These are phyloP conservation scores for Physcomitrium patens DNA, from an alignment of 225 moss, liverwort and hornwort species.

Conservation along the genomic window DNA sequence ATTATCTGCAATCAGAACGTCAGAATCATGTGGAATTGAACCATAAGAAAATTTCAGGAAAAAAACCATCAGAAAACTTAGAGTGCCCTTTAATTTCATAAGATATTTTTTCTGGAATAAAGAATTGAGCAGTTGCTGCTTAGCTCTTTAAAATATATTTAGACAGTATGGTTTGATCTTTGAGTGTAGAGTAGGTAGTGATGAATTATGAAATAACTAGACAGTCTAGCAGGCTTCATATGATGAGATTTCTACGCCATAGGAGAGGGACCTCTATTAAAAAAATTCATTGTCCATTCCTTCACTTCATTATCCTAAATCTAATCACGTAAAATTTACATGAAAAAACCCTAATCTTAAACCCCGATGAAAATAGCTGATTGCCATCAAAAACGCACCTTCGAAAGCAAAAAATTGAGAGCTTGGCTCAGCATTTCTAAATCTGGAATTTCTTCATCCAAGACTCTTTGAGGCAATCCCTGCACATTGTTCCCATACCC, in stretches of 20 bases:
- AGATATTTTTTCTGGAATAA: too few relatives aligned
- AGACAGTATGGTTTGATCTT: too few relatives aligned
- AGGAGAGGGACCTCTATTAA: too few relatives aligned
- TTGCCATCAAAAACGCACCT: constrained; percentile 44
- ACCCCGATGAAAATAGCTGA: background rate
- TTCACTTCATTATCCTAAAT: background rate
- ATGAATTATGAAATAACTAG: too few relatives aligned
- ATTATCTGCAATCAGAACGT: constrained; percentile 16
- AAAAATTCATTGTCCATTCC: background rate
- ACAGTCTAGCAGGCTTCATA: too few relatives aligned
- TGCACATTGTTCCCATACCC: constrained; percentile 32
- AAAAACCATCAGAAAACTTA: too few relatives aligned
- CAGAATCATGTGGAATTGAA: background rate
- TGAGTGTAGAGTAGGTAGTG: too few relatives aligned
- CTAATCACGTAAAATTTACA: background rate
- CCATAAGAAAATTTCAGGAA: background rate
- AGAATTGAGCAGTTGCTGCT: too few relatives aligned
- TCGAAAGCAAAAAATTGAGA: constrained; percentile 72
- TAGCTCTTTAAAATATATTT: too few relatives aligned
- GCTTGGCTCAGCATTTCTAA: constrained; percentile 59
- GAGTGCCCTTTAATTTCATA: too few relatives aligned
- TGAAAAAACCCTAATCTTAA: constrained; percentile 25
- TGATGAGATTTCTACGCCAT: too few relatives aligned
- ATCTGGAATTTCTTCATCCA: constrained; percentile 70
- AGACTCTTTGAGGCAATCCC: constrained; percentile 83